These are phyloP conservation scores for Tulasnella sp. DNA, from an alignment of 768 basidiomycete genomes.

Conservation along the genomic window DNA sequence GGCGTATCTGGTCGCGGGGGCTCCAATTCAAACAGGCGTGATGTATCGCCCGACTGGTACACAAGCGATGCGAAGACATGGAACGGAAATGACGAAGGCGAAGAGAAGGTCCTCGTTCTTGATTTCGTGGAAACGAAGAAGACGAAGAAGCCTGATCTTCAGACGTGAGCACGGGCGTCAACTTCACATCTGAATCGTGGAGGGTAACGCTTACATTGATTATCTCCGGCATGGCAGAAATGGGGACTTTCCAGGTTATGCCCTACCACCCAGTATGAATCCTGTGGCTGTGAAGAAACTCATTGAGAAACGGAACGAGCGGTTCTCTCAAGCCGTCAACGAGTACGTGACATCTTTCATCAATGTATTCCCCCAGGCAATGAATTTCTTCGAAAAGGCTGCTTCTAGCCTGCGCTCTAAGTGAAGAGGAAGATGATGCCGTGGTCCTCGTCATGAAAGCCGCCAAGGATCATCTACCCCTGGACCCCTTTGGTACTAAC, in stretches of 20 bases:
- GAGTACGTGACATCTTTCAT: slow-evolving; percentile 37
- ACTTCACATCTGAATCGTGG: too few relatives aligned
- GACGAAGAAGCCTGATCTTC: slow-evolving; percentile 17
- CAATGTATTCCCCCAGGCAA: neutral
- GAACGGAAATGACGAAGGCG: slow-evolving; percentile 22
- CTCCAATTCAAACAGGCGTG: slow-evolving; percentile 22
- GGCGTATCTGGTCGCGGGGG: slow-evolving; percentile 22
- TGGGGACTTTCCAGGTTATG: slow-evolving; percentile 21
- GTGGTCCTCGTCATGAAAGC: slow-evolving; percentile 52
- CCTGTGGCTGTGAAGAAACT: slow-evolving; percentile 54
- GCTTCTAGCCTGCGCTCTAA: slow-evolving; percentile 38
- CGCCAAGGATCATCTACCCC: slow-evolving; percentile 58
- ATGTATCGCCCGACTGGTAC: slow-evolving; percentile 34
- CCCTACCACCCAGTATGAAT: slow-evolving; percentile 35
- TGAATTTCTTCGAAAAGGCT: slow-evolving; percentile 34
- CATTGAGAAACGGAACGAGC: slow-evolving; percentile 55
- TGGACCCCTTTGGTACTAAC: slow-evolving; percentile 35
- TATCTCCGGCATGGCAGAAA: slow-evolving; percentile 22
- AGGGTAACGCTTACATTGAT: too few relatives aligned
- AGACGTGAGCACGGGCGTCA: too few relatives aligned
- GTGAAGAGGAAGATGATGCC: slow-evolving; percentile 41
- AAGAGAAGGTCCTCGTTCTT: slow-evolving; percentile 37
- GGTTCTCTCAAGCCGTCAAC: slow-evolving; percentile 52
- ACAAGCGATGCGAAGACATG: slow-evolving; percentile 18
- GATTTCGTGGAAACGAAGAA: slow-evolving; percentile 39